Base-by-base conservation (phyloP, 1,284 basidiomycete species). In the Ceratorhiza oryzae-sativae region DNA sequence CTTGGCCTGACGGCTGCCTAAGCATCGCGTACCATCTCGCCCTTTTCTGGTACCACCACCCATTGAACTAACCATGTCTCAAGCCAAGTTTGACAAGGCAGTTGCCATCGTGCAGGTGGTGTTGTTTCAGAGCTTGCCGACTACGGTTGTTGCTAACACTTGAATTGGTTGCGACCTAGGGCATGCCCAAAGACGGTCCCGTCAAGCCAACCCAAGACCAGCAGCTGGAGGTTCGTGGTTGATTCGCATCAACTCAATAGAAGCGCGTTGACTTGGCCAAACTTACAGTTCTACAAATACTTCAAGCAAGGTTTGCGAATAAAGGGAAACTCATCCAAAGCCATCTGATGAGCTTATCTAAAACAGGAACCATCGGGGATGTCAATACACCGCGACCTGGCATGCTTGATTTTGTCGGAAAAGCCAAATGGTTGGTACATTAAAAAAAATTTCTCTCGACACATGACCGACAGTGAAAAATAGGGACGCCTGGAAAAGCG, bases 401-500 rank as follows among this genome's bases (percentile, higher is more conserved):
- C 30, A 65, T 93, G 81, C 77, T 94, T 41, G 90, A 94, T 78
- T 93, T 94, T 78, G 81, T 82, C n/a, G 93, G 89, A 75, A 92
- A 90, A 81, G 89, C 88, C 70, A 95, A 94, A 82, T 94, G 93
- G 93, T 93, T 74, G 77, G 84, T 78, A 41, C 25, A 15, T 10
- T 72, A 60, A 56, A 41, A 27, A n/a, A n/a, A n/a, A n/a, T n/a
- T n/a, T n/a, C n/a, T n/a, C n/a, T n/a, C n/a, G n/a, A n/a, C n/a
- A n/a, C n/a, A n/a, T n/a, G 20, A 72, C 46, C 45, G 25, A 65
- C 63, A 42, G 63, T 27, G 12, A 46, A 59, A 46, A 9, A 3
- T 76, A 92, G 92, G 93, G 88, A 93, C 79, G 94, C 94, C n/a
- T 96, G 94, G 93, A 86, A 89, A 55, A 79, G 78, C n/a, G 84